phyloP scores from a whole-genome alignment of 2,329 filamentous ascomycete species.

The Mycosphaerelloides madeirae region DNA sequence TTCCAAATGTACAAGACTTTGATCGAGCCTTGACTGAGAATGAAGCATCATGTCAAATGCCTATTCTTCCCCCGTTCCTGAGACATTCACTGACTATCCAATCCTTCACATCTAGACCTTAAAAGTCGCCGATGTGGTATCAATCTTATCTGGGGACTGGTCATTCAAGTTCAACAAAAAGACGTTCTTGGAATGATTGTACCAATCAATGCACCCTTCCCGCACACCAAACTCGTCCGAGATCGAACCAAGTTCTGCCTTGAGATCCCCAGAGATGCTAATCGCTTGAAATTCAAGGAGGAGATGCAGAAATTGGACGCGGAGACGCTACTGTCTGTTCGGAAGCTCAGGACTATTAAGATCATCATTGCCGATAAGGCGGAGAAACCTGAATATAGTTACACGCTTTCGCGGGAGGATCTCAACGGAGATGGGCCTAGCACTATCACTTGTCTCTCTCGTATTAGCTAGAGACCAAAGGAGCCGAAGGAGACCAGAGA shows the following conservation, averaged over 20 bases:
- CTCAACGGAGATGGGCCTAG: too few species aligned
- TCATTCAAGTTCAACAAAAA: constrained; percentile 42
- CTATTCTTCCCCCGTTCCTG: too few species aligned
- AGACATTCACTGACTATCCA: too few species aligned
- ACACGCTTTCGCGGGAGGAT: too few species aligned
- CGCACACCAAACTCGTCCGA: constrained; percentile 9
- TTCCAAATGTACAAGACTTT: too few species aligned
- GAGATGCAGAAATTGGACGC: constrained; percentile 25
- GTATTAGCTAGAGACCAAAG: too few species aligned
- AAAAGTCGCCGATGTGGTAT: constrained; percentile 43
- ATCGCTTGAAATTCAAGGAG: constrained; percentile 8
- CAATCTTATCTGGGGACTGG: constrained; percentile 43
- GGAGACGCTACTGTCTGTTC: constrained; percentile 31
- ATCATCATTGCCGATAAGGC: constrained; percentile 1
- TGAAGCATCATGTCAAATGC: too few species aligned
- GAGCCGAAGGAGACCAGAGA: not conserved
- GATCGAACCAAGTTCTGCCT: constrained; percentile 20
- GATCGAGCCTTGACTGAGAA: too few species aligned
- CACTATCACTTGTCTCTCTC: too few species aligned
- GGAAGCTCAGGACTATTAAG: constrained; percentile 24
- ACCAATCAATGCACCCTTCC: constrained; percentile 29
- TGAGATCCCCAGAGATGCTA: constrained; percentile 18
- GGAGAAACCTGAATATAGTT: too few species aligned
- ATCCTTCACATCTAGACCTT: too few species aligned
- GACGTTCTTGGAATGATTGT: constrained; percentile 33